Evolutionary conservation across 2,329 filamentous ascomycete species (phyloP), one percentile per base, ranked within the genome.

Genomic region (Cladosporium austrohemisphaericum): DNA sequence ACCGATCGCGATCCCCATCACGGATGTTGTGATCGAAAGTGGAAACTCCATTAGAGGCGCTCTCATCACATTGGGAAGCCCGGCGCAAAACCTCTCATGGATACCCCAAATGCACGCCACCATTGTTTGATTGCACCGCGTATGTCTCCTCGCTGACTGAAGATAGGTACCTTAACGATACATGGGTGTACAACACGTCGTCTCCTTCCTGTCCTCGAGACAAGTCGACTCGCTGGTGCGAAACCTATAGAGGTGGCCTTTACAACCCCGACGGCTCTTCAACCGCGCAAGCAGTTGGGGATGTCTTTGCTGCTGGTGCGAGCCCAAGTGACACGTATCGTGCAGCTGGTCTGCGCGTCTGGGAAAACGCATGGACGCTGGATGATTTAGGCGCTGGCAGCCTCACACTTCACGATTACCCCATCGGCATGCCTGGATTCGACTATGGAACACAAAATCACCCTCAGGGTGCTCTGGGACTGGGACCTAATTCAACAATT

Each of bases 401-500:
- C 9, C 9, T 41, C 13, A 41, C 49, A 1, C 16, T 57, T 8
- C 14, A 47, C 0, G 5, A 41, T 6, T 58, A 32, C 18, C 52
- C 55, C 0, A 44, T 58, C 10, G 56, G 55, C 2, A 56, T 56
- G 50, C 48, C 55, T 3, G 50, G 53, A 1, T 50, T 50, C 9
- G 50, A 53, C 9, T 48, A 49, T 5, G 50, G 28, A 10, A 40
- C 41, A 26, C 33, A 40, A 10, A 40, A 48, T 19, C 40, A 54
- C 31, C 49, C 49, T 5, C 52, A 55, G 23, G 49, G 25, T 11
- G 26, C 23, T 6, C 22, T 60, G 4, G 67, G 56, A 52, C 41
- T 64, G 14, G 61, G 61, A 13, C 48, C 33, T 2, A 61, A 64
- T 23, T 64, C 62, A 3, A 63, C 60, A 9, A 18, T 65, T 9